Conservation (phyloP, 306 rosid genomes). For the Alnus rubra region DNA sequence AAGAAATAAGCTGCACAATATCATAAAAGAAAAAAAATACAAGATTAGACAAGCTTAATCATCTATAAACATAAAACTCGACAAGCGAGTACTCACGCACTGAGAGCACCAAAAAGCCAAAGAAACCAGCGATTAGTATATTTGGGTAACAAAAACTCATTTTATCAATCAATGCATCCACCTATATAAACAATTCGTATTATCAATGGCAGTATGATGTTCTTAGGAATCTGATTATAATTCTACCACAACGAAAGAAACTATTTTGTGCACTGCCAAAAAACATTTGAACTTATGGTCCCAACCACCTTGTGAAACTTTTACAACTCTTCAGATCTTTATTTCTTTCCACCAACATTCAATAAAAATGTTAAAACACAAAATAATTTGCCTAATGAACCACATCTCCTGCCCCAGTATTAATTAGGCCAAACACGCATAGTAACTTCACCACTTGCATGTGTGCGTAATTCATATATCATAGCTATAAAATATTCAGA, state of each 20-base stretch:
- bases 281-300: background rate
- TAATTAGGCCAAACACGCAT: background rate
- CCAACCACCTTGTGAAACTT: background rate
- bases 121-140: background rate
- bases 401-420: background rate
- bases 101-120: background rate
- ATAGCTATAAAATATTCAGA: background rate
- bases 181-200: background rate
- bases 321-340: background rate
- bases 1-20: slow-evolving; percentile 60
- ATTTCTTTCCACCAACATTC: background rate
- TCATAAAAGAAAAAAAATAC: background rate
- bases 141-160: background rate
- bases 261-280: background rate
- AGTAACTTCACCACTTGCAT: background rate
- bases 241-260: background rate
- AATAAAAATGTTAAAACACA: background rate
- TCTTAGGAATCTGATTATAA: background rate
- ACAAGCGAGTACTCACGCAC: background rate
- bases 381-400: background rate
- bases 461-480: background rate
- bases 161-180: background rate
- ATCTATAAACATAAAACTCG: background rate
- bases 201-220: background rate
- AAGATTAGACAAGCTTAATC: slow-evolving; percentile 18